Base-by-base conservation (phyloP, 768 basidiomycete species). In the Zangia roseola region DNA sequence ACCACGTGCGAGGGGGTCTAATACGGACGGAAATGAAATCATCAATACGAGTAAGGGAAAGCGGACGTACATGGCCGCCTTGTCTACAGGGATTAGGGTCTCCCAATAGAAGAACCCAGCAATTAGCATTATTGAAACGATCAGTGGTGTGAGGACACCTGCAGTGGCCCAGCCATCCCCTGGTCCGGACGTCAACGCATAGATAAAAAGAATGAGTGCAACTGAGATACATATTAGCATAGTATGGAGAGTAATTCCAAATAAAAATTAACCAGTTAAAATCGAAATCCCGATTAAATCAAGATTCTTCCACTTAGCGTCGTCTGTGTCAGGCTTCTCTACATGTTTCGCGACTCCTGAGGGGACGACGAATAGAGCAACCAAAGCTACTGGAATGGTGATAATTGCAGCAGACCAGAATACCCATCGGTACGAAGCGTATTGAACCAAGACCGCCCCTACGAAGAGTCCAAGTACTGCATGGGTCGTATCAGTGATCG, bases 41-140 rank as follows among this genome's bases (percentile, higher is more conserved):
- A 10, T 12, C 30, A 7, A 25, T 7, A 28, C 17, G 1, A 30
- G 47, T 24, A 25, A 20, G 9, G 48, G 25, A 25, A 28, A n/a
- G 14, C 14, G 14, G 13, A 56, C 72, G 36, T 54, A 76, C 74
- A 78, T 58, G 5, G 74, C 71, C 10, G 81, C 79, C 6, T 57
- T 59, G 12, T 75, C 62, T 14, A 57, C 54, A 2, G 73, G 74
- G 13, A 79, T 59, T 0, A 55, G 37, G 9, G 71, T 62, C 54
- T 83, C 80, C 72, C 74, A 82, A 43, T 71, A 64, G 63, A 83
- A 78, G 68, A 84, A 84, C 1, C 45, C 61, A 23, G 63, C 54
- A 31, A 65, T 56, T 10, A 77, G 51, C 9, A 73, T 28, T 49
- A 78, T 57, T 5, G 80, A 74, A 28, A 81, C 54, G 10, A 79